phyloP scores from a whole-genome alignment of 805 yeast genomes.

The Cyberlindnera saturnus region DNA sequence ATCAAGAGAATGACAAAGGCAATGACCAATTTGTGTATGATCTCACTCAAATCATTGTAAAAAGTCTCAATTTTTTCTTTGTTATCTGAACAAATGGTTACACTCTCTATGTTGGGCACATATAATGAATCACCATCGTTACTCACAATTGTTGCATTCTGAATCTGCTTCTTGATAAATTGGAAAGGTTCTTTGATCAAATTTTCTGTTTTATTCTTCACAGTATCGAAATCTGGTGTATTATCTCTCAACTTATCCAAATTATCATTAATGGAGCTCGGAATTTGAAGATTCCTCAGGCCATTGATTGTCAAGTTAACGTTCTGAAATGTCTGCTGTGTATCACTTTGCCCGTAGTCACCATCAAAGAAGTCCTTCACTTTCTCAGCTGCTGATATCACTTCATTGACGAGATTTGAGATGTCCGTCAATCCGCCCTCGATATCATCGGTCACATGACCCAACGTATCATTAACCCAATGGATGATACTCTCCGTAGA shows the following conservation, averaged over 20 bases:
- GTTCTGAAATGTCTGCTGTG: conserved; percentile 29
- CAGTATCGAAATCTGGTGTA: conserved; percentile 61
- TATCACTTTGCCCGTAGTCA: conserved; percentile 26
- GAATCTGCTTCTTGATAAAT: conserved; percentile 35
- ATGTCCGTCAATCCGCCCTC: conserved; percentile 62
- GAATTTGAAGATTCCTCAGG: conserved; percentile 56
- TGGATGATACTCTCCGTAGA: conserved; percentile 59
- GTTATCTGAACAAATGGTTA: conserved; percentile 35
- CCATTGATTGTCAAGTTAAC: conserved; percentile 55
- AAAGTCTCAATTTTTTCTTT: conserved; percentile 34
- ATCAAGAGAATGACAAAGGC: conserved; percentile 34
- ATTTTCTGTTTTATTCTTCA: conserved; percentile 50
- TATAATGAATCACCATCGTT: conserved; percentile 23
- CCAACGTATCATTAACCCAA: conserved; percentile 56
- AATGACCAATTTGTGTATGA: conserved; percentile 26
- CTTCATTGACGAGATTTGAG: conserved; percentile 48
- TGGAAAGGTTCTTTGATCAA: conserved; percentile 59
- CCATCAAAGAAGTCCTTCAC: conserved; percentile 53
- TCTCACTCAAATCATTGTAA: conserved; percentile 27
- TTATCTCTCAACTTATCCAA: conserved; percentile 44
- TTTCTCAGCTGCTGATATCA: conserved; percentile 44
- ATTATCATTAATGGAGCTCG: conserved; percentile 53
- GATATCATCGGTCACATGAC: conserved; percentile 48
- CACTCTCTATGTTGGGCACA: conserved; percentile 33
- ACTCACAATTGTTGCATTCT: conserved; percentile 23